These are phyloP conservation scores for Globisporangium rhizosaccharum DNA, from an alignment of 352 stramenopile genomes.

Conservation along the genomic window DNA sequence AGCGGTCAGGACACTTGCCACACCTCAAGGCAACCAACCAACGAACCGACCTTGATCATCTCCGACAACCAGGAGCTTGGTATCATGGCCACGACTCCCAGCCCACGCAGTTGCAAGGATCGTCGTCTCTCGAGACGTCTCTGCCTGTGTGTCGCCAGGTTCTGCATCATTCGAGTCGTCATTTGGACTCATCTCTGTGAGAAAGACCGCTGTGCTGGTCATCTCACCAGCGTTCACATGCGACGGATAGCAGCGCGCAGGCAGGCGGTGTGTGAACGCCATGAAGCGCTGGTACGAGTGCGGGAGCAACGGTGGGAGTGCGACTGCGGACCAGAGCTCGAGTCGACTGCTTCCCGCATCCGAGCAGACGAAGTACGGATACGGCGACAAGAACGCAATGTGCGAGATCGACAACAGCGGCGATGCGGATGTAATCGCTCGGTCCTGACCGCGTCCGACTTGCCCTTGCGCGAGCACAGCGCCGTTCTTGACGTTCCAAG, in stretches of 20 bases:
- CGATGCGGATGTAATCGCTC: not conserved
- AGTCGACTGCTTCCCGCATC: conserved; percentile 23
- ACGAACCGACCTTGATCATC: conserved; percentile 30
- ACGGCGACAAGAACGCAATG: conserved; percentile 31
- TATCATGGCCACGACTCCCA: conserved; percentile 10
- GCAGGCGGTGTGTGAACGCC: conserved; percentile 5
- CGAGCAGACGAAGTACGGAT: conserved; percentile 35
- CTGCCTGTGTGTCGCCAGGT: not conserved
- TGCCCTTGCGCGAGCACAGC: conserved; percentile 23
- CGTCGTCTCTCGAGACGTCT: not conserved
- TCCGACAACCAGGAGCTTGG: conserved; percentile 28
- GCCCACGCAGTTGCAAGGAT: conserved; percentile 27
- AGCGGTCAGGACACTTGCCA: not conserved
- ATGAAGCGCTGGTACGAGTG: conserved; percentile 20
- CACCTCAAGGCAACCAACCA: not conserved
- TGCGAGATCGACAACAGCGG: conserved; percentile 11
- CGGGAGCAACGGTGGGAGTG: conserved; percentile 19
- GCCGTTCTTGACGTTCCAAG: conserved; percentile 43
- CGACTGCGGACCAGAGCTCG: conserved; percentile 34
- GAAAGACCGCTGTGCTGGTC: conserved; percentile 1
- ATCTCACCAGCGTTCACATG: not conserved
- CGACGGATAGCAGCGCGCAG: not conserved
- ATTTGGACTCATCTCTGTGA: conserved; percentile 10
- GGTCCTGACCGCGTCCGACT: not conserved
- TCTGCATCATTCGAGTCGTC: not conserved